phyloP scores from a whole-genome alignment of 1,139 yeast species.

The Geotrichum phurueaensis region DNA sequence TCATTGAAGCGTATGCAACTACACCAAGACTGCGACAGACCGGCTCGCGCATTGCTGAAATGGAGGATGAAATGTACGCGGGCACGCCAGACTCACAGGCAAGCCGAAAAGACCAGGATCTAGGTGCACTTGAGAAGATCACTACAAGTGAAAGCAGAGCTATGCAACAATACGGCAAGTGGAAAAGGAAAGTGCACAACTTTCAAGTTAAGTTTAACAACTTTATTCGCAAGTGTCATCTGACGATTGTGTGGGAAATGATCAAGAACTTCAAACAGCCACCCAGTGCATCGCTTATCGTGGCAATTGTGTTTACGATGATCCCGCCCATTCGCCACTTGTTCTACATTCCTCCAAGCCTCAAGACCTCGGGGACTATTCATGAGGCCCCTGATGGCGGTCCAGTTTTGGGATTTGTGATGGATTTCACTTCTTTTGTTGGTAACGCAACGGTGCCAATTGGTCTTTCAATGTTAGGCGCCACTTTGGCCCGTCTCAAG shows the following conservation, averaged over 20 bases:
- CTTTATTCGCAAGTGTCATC: constrained; percentile 14
- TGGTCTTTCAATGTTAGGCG: constrained; percentile 76
- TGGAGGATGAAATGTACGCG: not conserved
- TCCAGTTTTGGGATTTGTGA: constrained; percentile 77
- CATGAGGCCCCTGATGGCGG: constrained; percentile 74
- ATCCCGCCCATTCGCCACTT: constrained; percentile 81
- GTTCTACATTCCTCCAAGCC: constrained; percentile 44
- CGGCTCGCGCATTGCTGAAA: not conserved
- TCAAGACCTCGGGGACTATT: constrained; percentile 37
- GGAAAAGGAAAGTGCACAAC: not conserved
- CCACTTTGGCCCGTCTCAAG: constrained; percentile 70
- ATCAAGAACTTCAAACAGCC: constrained; percentile 65
- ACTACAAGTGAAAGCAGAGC: not conserved
- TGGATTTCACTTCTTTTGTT: constrained; percentile 71
- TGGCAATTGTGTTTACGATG: constrained; percentile 64
- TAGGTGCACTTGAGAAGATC: not conserved
- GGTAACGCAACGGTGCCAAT: constrained; percentile 88
- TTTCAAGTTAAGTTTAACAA: not conserved
- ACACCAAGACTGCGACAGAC: not conserved
- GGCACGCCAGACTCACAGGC: not conserved
- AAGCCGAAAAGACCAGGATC: not conserved
- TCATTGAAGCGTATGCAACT: constrained; percentile 9
- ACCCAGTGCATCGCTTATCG: constrained; percentile 57
- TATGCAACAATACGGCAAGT: not conserved
- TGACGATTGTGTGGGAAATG: constrained; percentile 35